Evolutionary conservation across 1,284 basidiomycete genomes (phyloP), one percentile per base, ranked within the genome.

Genomic region (Flammula alnicola): DNA sequence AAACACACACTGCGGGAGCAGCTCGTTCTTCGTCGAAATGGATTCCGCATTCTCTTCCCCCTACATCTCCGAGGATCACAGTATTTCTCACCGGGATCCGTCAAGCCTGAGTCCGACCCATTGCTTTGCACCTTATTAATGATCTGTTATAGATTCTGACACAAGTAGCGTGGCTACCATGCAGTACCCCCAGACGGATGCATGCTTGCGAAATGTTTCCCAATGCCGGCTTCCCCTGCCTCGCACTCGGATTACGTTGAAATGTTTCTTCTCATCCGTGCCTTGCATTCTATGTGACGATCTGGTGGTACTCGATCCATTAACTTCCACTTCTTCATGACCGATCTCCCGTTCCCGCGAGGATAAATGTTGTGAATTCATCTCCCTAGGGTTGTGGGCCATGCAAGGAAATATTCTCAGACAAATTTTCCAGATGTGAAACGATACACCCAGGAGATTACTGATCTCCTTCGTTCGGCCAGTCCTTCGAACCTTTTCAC

Each of bases 291-390:
- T 53, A 16, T 50, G 47, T 53, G 53, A 55, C 47, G 37, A 48
- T 46, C 46, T 51, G 23, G 32, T 42, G 39, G 36, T 29, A 40
- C 44, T 51, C 47, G 49, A 47, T 56, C 46, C 44, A 48, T 51
- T 54, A 50, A 59, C 57, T 47, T 60, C 44, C 47, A 50, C 49
- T 49, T 56, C 49, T 46, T 63, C 54, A 52, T 58, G 51, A 62
- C 58, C 57, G 62, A 66, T 65, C 64, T 68, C 59, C 59, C 22
- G 56, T 62, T 62, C 54, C 61, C 58, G 62, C 63, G 62, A 66
- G 59, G 61, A 65, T 67, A 60, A 51, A 63, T 58, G 54, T 16
- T 37, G 38, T 47, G 32, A 17, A 38, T 47, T 51, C 53, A 55
- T 47, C 19, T 43, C 35, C 44, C 49, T 49, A 45, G 22, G 39